phyloP scores from a whole-genome alignment of 345 rosid species.

The Hypericum perforatum region DNA sequence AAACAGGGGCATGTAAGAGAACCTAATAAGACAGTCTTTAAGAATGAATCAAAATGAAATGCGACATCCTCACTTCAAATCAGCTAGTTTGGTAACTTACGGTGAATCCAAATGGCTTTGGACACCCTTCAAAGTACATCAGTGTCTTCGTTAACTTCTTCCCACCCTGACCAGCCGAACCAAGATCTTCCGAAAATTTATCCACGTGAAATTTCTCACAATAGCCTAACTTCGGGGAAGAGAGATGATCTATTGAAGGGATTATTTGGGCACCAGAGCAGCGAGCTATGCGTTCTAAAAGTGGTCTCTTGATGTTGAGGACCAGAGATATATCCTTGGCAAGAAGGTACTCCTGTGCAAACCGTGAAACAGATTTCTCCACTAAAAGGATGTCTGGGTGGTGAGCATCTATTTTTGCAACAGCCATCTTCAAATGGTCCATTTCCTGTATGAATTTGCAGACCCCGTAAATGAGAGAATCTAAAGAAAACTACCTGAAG shows the following conservation, averaged over 20 bases:
- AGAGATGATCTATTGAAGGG: constrained; percentile 85
- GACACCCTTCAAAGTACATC: constrained; percentile 95
- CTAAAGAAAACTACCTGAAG: not conserved
- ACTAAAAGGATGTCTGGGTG: constrained; percentile 84
- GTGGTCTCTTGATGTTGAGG: constrained; percentile 81
- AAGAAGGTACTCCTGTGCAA: constrained; percentile 89
- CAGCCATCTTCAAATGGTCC: constrained; percentile 97
- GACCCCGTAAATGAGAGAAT: not conserved
- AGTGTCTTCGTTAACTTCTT: constrained; percentile 73
- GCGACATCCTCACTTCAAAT: not conserved
- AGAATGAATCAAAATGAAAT: not conserved
- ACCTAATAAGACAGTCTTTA: not conserved
- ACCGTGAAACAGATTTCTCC: constrained; percentile 93
- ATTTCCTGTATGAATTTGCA: constrained; percentile 59
- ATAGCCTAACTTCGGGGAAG: constrained; percentile 73
- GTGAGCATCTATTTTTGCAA: constrained; percentile 76
- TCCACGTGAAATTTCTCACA: constrained; percentile 87
- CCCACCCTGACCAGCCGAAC: constrained; percentile 72
- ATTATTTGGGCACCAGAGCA: constrained; percentile 92
- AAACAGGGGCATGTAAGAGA: constrained; percentile 16
- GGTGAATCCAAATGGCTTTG: constrained; percentile 91
- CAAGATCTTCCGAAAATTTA: constrained; percentile 67
- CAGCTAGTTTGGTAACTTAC: constrained; percentile 38
- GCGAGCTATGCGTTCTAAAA: constrained; percentile 80
- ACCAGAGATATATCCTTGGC: constrained; percentile 83